Base-by-base conservation (phyloP, 2,329 filamentous ascomycete species). In the Phyllosticta ampelicida region DNA sequence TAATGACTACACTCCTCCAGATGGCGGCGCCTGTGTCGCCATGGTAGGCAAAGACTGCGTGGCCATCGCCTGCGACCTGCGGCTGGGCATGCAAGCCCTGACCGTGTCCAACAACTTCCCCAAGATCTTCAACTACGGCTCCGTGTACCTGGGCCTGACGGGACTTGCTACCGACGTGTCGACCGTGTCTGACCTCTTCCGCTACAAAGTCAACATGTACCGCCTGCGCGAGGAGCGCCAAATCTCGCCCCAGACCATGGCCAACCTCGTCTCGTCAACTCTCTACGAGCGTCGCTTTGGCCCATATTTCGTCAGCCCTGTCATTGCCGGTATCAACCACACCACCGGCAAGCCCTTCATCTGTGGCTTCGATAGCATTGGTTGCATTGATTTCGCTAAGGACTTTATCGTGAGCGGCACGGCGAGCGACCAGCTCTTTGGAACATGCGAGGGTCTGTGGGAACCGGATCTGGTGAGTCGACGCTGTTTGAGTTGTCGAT, bases 161-260 rank as follows among this genome's bases (percentile, higher is more conserved):
- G 94, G 94, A 58, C 88, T 99, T 55, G 94, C 94, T 61, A 99
- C 94, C 67, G 94, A 99, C 74, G 90, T 99, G 64, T 84, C 83
- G 64, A 97, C 92, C 66, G 92, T 99, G 66, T 88, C 86, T 68
- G 92, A 99, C 77, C 86, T 97, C 65, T 95, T 99, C 83, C 90
- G 94, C 71, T 97, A 96, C 85, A 99, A 99, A 82, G 90, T 95
- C 75, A 99, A 99, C 83, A 95, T 99, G 89, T 99, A 99, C 83
- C 89, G 94, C 64, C 84, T 99, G 70, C 89, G 94, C 70, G 94
- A 99, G 81, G 94, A 99, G 81, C 90, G 94, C 71, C 83, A 90
- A 79, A 97, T 99, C 75, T 86, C 89, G 58, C 94, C 94, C 51
- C 83, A 88, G 73, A 99, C 94, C 60, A 90, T 99, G 77, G 91